Evolutionary conservation across 768 basidiomycete genomes (phyloP).

Genomic region (Serendipita vermifera): DNA sequence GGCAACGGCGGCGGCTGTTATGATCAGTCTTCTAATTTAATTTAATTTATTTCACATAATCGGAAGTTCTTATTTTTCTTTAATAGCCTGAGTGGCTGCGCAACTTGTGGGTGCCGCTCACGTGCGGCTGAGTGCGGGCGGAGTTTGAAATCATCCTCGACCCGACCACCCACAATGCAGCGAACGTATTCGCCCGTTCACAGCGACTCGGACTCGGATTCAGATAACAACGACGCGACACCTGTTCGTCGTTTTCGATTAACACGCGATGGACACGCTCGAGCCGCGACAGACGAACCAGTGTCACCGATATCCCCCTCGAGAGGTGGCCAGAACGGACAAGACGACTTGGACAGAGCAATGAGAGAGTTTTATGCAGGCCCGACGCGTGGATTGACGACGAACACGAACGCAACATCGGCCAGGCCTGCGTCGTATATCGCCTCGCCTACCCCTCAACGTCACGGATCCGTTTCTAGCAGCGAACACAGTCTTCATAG

Average conservation of each 20-base stretch:
- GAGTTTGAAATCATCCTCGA: not conserved
- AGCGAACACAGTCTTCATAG: too few relatives aligned
- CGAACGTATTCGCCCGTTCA: not conserved
- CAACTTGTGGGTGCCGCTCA: too few relatives aligned
- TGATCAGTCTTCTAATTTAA: constrained; percentile 7
- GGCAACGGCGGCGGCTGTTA: not conserved
- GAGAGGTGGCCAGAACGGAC: not conserved
- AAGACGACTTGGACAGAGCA: not conserved
- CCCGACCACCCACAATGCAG: not conserved
- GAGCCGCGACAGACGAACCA: too few relatives aligned
- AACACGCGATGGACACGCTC: not conserved
- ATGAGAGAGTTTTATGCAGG: not conserved
- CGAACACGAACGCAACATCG: too few relatives aligned
- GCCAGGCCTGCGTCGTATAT: too few relatives aligned
- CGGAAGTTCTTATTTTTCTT: constrained; percentile 15
- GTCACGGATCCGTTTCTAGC: not conserved
- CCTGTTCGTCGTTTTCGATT: not conserved
- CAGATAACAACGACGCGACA: not conserved
- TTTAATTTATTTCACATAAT: constrained; percentile 8
- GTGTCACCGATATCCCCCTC: not conserved
- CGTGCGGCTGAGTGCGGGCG: too few relatives aligned
- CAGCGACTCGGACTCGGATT: not conserved
- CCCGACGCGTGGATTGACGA: too few relatives aligned
- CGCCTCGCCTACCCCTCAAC: not conserved
- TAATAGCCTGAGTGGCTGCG: constrained; percentile 43